Conservation (phyloP, 306 rosid species). For the Medicago ruthenica region DNA sequence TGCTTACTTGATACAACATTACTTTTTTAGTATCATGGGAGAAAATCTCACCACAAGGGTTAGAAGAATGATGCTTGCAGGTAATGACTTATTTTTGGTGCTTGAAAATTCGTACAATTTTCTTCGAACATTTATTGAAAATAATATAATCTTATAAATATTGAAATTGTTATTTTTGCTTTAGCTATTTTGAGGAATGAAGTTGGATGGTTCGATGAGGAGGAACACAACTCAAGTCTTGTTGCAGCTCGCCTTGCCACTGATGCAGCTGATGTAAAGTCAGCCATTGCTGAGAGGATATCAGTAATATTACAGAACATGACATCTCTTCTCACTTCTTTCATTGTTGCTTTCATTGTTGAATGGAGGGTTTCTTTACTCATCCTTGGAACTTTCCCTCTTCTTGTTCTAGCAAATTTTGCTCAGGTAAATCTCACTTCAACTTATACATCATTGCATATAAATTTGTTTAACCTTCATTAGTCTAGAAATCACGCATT, state of each 20-base stretch:
- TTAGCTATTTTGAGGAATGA: constrained; percentile 90
- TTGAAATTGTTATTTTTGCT: neutral
- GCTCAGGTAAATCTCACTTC: constrained; percentile 75
- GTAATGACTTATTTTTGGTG: constrained; percentile 39
- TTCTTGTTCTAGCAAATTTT: constrained; percentile 90
- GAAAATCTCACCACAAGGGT: constrained; percentile 99
- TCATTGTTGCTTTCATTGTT: constrained; percentile 95
- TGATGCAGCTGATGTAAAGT: constrained; percentile 96
- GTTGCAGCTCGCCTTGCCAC: constrained; percentile 87
- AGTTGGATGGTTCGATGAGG: constrained; percentile 99
- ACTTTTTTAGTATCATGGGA: constrained; percentile 97
- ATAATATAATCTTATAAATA: neutral
- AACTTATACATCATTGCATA: constrained; percentile 5
- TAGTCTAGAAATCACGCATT: neutral
- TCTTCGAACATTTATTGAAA: neutral
- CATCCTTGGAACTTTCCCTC: constrained; percentile 88
- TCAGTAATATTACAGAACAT: constrained; percentile 94
- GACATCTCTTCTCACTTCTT: constrained; percentile 97
- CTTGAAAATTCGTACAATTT: too few species aligned
- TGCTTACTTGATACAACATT: constrained; percentile 96
- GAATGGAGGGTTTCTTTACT: constrained; percentile 99
- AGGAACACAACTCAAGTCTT: constrained; percentile 95
- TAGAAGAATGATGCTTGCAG: constrained; percentile 99
- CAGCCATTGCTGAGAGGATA: constrained; percentile 96
- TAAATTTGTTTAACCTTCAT: neutral